phyloP scores from a whole-genome alignment of 805 yeast species.

The Spathaspora boniae region DNA sequence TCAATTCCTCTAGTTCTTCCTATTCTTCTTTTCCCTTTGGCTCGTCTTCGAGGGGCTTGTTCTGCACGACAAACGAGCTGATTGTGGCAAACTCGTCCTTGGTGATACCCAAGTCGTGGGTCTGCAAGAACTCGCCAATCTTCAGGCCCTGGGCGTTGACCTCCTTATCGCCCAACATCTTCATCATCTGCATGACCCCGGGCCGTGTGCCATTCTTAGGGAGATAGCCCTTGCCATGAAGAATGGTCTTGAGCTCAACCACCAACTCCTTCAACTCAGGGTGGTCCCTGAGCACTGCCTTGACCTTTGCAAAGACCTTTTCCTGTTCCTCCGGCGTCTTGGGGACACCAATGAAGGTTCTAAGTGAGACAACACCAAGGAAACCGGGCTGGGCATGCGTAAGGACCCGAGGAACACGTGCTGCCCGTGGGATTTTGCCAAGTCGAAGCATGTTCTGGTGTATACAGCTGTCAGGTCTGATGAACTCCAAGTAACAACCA shows the following conservation, averaged over 20 bases:
- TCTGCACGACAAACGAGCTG: conserved; percentile 7
- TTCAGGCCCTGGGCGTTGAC: conserved; percentile 26
- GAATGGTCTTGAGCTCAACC: conserved; percentile 27
- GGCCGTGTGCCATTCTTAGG: conserved; percentile 29
- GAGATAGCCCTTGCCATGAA: conserved; percentile 29
- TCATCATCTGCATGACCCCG: conserved; percentile 33
- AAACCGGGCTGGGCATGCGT: neutral
- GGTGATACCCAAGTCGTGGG: conserved; percentile 26
- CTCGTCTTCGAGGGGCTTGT: conserved; percentile 3
- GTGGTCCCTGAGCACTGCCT: conserved; percentile 14
- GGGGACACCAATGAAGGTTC: conserved; percentile 8
- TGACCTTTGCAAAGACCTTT: conserved; percentile 15
- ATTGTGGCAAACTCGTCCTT: conserved; percentile 28
- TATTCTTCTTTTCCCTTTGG: neutral
- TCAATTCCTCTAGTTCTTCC: neutral
- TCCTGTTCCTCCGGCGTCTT: conserved; percentile 10
- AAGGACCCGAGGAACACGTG: neutral
- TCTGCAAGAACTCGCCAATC: conserved; percentile 29
- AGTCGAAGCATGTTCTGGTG: no score
- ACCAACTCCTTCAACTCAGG: conserved; percentile 31
- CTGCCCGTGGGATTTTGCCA: neutral
- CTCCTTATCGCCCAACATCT: conserved; percentile 33
- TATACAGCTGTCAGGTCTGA: no score
- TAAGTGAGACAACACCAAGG: neutral
- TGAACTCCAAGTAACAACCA: conserved; percentile 4